Evolutionary conservation across 768 basidiomycete species (phyloP).

Genomic region (Suillus fuscotomentosus): DNA sequence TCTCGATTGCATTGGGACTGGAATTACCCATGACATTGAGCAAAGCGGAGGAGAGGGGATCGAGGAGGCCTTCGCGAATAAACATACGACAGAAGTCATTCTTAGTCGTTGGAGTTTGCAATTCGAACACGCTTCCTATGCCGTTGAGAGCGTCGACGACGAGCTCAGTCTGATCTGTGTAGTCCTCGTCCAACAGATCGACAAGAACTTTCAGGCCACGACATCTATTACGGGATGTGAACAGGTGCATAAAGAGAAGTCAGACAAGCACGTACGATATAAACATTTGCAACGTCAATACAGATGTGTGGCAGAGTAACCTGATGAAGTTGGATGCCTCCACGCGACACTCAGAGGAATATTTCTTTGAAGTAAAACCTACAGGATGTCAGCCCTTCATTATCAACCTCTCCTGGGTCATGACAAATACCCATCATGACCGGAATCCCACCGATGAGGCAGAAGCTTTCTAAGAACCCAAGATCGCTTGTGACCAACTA

Average conservation of each 20-base stretch:
- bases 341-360: conserved; percentile 88
- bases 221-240: conserved; percentile 51
- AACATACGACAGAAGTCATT: conserved; percentile 99
- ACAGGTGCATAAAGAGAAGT: background rate
- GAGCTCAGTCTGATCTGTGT: conserved; percentile 85
- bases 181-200: conserved; percentile 95
- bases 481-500: conserved; percentile 72
- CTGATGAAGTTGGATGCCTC: conserved; percentile 96
- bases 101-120: conserved; percentile 94
- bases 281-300: conserved; percentile 96
- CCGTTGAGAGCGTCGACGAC: conserved; percentile 93
- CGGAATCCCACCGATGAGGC: conserved; percentile 92
- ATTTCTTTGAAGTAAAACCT: conserved; percentile 95
- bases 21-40: conserved; percentile 82
- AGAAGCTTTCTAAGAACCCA: conserved; percentile 91
- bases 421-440: conserved; percentile 79
- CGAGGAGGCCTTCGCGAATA: conserved; percentile 91
- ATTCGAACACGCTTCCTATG: conserved; percentile 92
- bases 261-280: conserved; percentile 74
- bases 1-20: conserved; percentile 62
- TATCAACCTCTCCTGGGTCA: background rate
- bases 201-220: conserved; percentile 94
- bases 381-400: conserved; percentile 6
- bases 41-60: conserved; percentile 88
- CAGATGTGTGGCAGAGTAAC: conserved; percentile 87